Evolutionary conservation across 768 basidiomycete genomes (phyloP), one percentile per base, ranked within the genome.

Genomic region (Suillus placidus): DNA sequence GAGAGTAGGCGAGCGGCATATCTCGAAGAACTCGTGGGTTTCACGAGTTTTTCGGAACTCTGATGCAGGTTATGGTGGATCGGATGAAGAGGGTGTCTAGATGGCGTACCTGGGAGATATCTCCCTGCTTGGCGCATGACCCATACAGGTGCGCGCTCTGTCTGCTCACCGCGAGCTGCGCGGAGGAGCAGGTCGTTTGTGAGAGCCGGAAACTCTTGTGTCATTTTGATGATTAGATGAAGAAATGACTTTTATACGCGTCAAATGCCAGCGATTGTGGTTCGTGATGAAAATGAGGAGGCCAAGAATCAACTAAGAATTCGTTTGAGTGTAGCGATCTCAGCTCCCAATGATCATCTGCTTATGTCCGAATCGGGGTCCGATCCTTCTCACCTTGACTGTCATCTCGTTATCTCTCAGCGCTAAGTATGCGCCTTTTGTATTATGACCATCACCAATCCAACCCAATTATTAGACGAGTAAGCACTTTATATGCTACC

Each of bases 61-160:
- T 97, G 75, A 1, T 38, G 26, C 40, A 32, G 9, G 51, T 58
- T 69, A 64, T 63, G 60, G 1, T 52, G 16, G 30, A 14, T 37
- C 12, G 12, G 42, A 16, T 1, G 32, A 34, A n/a, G n/a, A 69
- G 37, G 26, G 57, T 38, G 62, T 58, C 62, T 55, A 38, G n/a
- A 56, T 65, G 75, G 18, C 78, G 74, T 71, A 92, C 93, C 96
- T 78, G 96, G 96, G 55, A 98, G 87, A 80, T 97, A 96, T 61
- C 96, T 88, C 58, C 96, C 96, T 30, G 96, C 96, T 76, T 98
- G 96, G 42, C 96, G 87, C 96, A 98, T 98, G 60, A 97, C 92
- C 96, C 96, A 98, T 64, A 95, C 94, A n/a, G 96, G 95, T 8
- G 95, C 94, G 63, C 92, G 87, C 73, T 95, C 93, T 0, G 93